These are phyloP conservation scores for Debaryomyces robertsiae DNA, from an alignment of 1,139 yeast species.

Conservation along the genomic window DNA sequence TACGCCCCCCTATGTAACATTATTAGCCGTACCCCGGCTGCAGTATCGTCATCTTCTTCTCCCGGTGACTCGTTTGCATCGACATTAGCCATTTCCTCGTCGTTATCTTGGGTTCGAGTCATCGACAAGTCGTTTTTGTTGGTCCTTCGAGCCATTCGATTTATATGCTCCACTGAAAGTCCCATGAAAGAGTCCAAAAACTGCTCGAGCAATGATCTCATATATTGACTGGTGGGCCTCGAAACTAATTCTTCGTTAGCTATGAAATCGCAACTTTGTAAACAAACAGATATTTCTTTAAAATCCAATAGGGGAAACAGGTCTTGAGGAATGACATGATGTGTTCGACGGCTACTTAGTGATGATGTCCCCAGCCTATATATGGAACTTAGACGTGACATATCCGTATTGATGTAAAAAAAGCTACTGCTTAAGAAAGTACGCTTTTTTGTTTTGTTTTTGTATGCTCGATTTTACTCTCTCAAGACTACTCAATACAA, in stretches of 20 bases:
- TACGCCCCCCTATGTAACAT: conserved; percentile 62
- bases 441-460: conserved; percentile 9
- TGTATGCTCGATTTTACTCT: conserved; percentile 2
- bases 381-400: conserved; percentile 32
- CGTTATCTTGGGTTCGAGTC: conserved; percentile 9
- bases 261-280: conserved; percentile 63
- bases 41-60: conserved; percentile 30
- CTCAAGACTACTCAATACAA: too few species aligned
- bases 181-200: conserved; percentile 72
- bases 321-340: conserved; percentile 25
- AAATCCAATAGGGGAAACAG: conserved; percentile 69
- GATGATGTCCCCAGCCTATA: conserved; percentile 24
- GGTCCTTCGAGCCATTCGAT: conserved; percentile 22
- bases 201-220: conserved; percentile 66
- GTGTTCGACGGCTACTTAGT: conserved; percentile 20
- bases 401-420: conserved; percentile 9
- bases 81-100: conserved; percentile 8
- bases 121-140: conserved; percentile 14
- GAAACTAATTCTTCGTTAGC: conserved; percentile 64
- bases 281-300: conserved; percentile 62
- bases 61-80: conserved; percentile 28
- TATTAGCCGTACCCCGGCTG: conserved; percentile 46
- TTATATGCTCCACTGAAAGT: conserved; percentile 50
- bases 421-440: conserved; percentile 1
- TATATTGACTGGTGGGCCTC: conserved; percentile 67